Conservation (phyloP, 75 land plant species). For the Gnetum montanum region DNA sequence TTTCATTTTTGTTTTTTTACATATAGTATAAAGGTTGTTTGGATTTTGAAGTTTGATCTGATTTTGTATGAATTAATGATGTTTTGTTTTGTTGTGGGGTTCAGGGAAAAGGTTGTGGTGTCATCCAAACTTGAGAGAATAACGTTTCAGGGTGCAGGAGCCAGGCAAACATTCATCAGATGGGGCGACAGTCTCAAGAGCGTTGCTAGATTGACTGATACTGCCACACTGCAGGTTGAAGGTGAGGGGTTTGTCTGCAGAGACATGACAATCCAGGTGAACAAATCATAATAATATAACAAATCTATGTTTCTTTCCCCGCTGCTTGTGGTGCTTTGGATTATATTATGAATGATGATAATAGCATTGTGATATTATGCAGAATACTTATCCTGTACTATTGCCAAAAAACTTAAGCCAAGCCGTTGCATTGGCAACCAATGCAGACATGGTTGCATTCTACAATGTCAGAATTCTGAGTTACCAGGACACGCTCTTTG, state of each 20-base stretch:
- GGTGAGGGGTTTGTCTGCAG: slow-evolving; percentile 14
- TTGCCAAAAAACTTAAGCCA: not conserved
- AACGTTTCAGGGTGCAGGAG: slow-evolving; percentile 8
- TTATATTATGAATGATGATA: not conserved
- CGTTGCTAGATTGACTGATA: not conserved
- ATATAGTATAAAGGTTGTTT: too few relatives aligned
- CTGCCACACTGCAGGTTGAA: slow-evolving; percentile 13
- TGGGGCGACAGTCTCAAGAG: slow-evolving; percentile 3
- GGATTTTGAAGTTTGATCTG: too few relatives aligned
- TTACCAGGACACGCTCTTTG: slow-evolving; percentile 54
- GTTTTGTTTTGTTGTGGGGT: too few relatives aligned
- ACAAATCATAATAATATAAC: not conserved
- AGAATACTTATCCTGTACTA: slow-evolving; percentile 31
- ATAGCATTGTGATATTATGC: not conserved
- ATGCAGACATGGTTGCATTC: slow-evolving; percentile 42
- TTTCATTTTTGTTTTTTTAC: too few relatives aligned
- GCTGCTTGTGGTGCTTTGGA: too few relatives aligned
- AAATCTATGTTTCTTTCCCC: not conserved
- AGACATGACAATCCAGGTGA: slow-evolving; percentile 19
- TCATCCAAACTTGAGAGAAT: slow-evolving; percentile 12
- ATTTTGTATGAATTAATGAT: too few relatives aligned
- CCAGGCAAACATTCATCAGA: slow-evolving; percentile 1
- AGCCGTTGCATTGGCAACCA: slow-evolving; percentile 45
- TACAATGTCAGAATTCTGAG: slow-evolving; percentile 29
- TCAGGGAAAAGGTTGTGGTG: slow-evolving; percentile 26